Base-by-base conservation (phyloP, 805 yeast genomes). In the Citeromyces matritensis region DNA sequence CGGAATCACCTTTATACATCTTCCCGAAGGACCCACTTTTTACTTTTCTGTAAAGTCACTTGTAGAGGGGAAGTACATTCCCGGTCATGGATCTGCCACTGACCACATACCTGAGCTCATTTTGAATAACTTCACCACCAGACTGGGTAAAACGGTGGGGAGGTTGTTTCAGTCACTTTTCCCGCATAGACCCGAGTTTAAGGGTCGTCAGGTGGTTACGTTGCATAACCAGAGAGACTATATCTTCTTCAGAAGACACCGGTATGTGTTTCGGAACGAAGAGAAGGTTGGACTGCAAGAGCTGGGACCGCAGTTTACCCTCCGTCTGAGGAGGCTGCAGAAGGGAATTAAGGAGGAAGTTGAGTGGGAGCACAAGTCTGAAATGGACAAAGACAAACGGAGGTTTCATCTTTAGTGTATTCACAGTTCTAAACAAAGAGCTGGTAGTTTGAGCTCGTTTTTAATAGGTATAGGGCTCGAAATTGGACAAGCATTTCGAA, bases 321-420 rank as follows among this genome's bases (percentile, higher is more conserved):
- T 91, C 50, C 77, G 80, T 48, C 58, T 91, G 42, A 72, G 95
- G 53, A 67, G 97, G 47, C 60, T 91, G 36, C 97, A 88, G 53
- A 79, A 74, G 57, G 98, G 97, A 33, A 67, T 91, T 45, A 75
- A 75, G 47, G 94, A 84, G 42, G 97, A 88, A 46, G 65, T 81
- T 17, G 95, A 84, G 46, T 88, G 97, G 96, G 96, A 91, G 55
- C 94, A 85, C 57, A 72, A 83, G 43, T 77, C 95, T 3, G 94
- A 82, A 41, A 86, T 91, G 97, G 97, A 91, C 53, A 78, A 79
- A 46, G 96, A 88, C 53, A 88, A 86, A 73, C 75, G 76, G 57
- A 85, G 83, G 69, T 88, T 88, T 51, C 78, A 84, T 48, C 58
- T 88, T 42, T 88, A 60, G 46, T 24, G 14, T n/a, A n/a, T n/a